Conservation (phyloP, 768 basidiomycete genomes). For the Clitopilus passeckerianus region DNA sequence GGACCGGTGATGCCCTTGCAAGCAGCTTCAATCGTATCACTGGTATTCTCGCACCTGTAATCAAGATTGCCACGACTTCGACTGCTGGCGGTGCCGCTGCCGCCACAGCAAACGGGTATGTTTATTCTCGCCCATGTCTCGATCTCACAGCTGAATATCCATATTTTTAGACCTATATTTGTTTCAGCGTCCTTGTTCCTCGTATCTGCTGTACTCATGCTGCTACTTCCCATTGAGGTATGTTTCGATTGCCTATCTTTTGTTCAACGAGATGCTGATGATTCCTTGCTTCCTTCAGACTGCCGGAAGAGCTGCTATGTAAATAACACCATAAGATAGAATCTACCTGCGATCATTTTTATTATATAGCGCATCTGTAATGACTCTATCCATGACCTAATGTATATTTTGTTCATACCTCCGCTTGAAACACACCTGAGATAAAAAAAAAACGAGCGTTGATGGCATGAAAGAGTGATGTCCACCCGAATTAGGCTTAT, state of each 20-base stretch:
- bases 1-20: conserved; percentile 47
- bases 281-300: conserved; percentile 14
- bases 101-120: conserved; percentile 30
- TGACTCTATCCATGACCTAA: neutral
- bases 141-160: neutral
- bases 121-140: neutral
- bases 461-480: too few species aligned
- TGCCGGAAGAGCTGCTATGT: conserved; percentile 28
- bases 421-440: too few species aligned
- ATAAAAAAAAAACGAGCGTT: too few species aligned
- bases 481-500: too few species aligned
- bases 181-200: conserved; percentile 43
- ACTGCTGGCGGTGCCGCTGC: conserved; percentile 18
- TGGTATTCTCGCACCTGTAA: conserved; percentile 42
- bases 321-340: conserved; percentile 1
- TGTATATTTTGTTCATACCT: neutral
- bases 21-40: conserved; percentile 44
- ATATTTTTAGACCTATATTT: conserved; percentile 34
- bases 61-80: conserved; percentile 40
- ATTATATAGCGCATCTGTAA: neutral
- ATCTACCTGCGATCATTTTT: neutral
- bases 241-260: conserved; percentile 2
- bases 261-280: neutral
- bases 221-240: conserved; percentile 46
- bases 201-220: conserved; percentile 31